These are phyloP conservation scores for Sanghuangporus baumii DNA, from an alignment of 1,284 basidiomycete species.

Conservation along the genomic window DNA sequence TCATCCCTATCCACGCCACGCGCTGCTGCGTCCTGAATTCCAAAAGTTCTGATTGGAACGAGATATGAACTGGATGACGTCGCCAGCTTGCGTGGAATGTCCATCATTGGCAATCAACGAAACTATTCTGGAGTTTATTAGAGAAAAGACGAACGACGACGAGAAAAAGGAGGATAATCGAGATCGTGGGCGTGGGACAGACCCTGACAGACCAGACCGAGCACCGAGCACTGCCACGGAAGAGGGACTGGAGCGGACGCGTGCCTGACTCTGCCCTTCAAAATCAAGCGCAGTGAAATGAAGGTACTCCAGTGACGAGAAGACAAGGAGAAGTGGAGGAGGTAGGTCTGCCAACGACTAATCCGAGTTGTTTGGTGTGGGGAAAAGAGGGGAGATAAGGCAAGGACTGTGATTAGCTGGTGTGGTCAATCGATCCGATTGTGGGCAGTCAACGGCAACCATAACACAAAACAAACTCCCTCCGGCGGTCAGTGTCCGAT, in stretches of 20 bases:
- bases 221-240: too few relatives aligned
- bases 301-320: neutral
- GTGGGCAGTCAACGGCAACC: neutral
- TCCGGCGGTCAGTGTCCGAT: neutral
- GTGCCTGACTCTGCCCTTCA: neutral
- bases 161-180: neutral
- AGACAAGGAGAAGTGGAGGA: neutral
- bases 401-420: neutral
- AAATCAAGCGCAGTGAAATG: neutral
- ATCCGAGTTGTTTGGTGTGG: neutral
- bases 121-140: neutral
- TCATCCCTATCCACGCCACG: neutral
- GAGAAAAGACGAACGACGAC: neutral
- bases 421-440: neutral
- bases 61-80: too few relatives aligned
- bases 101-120: too few relatives aligned
- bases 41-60: neutral
- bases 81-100: neutral
- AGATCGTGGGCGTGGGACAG: neutral
- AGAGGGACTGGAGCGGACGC: neutral
- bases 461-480: neutral
- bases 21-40: neutral
- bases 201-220: neutral
- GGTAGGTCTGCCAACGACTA: too few relatives aligned
- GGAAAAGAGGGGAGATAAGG: neutral